Conservation (phyloP, 2,329 filamentous ascomycete genomes). For the Curvularia sp. region DNA sequence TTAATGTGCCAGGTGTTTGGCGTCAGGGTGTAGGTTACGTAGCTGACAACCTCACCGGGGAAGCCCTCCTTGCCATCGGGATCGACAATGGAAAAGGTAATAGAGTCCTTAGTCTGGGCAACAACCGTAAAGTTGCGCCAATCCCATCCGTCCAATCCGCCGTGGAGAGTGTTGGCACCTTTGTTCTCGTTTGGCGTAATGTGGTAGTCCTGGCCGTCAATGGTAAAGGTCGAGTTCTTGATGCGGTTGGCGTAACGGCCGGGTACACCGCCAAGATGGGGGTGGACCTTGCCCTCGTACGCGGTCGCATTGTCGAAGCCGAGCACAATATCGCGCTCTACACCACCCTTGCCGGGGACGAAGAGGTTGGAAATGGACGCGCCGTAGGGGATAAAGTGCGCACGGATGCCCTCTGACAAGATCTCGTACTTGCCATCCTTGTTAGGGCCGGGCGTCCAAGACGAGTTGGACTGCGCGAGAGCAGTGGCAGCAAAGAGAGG, state of each 20-base stretch:
- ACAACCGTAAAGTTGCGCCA: conserved; percentile 78
- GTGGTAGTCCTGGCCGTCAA: conserved; percentile 68
- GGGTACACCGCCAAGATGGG: conserved; percentile 74
- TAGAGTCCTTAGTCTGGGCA: conserved; percentile 69
- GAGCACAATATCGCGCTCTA: conserved; percentile 72
- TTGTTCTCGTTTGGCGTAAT: conserved; percentile 67
- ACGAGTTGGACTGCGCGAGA: conserved; percentile 36
- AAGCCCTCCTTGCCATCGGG: conserved; percentile 77
- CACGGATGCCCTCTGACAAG: conserved; percentile 69
- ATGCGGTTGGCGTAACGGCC: conserved; percentile 84
- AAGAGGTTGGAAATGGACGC: conserved; percentile 75
- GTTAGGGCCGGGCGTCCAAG: conserved; percentile 37
- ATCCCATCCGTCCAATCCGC: conserved; percentile 76
- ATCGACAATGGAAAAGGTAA: conserved; percentile 79
- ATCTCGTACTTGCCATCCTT: conserved; percentile 72
- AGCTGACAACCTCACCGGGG: conserved; percentile 76
- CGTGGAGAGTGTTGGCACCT: conserved; percentile 68
- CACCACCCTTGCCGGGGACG: conserved; percentile 71
- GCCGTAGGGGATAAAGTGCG: conserved; percentile 75
- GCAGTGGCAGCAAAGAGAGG: conserved; percentile 37
- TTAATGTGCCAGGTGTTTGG: conserved; percentile 74
- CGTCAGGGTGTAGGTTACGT: conserved; percentile 74
- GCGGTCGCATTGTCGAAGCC: conserved; percentile 79
- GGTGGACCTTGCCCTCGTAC: conserved; percentile 71
- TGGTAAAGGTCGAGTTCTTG: conserved; percentile 74